Base-by-base conservation (phyloP, 192 early-diverging fungal genomes). In the Coemansia furcata region DNA sequence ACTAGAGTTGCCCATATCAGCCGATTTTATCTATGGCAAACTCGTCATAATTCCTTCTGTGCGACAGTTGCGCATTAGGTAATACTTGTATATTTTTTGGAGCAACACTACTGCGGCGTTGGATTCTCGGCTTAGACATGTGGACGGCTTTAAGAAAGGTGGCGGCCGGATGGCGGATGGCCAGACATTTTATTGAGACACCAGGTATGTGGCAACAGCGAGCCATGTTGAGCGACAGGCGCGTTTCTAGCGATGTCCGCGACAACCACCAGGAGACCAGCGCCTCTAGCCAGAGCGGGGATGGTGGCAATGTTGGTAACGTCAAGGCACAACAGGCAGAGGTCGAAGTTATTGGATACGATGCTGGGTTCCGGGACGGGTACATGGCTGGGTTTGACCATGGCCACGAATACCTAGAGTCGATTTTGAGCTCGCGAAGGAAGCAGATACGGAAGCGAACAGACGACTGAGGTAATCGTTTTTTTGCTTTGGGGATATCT, bases 321-420 rank as follows among this genome's bases (percentile, higher is more conserved):
- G 15, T 7, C 12, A 57, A 30, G 30, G 10, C 33, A 21, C 2
- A 39, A 19, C 17, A 21, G 12, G 58, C 58, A 3, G 7, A 11
- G 12, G 19, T 15, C 9, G 60, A 30, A 12, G 26, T 10, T 12
- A 65, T 69, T 26, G 78, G 78, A n/a, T 82, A 76, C 19, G 79
- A 82, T 40, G 61, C 61, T 12, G 79, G 79, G n/a, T 82, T 82
- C 50, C 57, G 79, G 32, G 79, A 82, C 59, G 79, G 79, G 21
- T 82, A 77, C 60, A 62, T 19, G 57, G 70, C 74, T 6, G 79
- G 79, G 19, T 82, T 73, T 32, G 68, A 82, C 29, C 60, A 68
- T 19, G 74, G 65, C 11, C 57, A 62, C 15, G 40, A 35, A 29
- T 17, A 54, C 59, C 26, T 47, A 19, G 38, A 69, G 36, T 39